Evolutionary conservation across 345 rosid genomes (phyloP).

Genomic region (Arabidopsis thaliana): DNA sequence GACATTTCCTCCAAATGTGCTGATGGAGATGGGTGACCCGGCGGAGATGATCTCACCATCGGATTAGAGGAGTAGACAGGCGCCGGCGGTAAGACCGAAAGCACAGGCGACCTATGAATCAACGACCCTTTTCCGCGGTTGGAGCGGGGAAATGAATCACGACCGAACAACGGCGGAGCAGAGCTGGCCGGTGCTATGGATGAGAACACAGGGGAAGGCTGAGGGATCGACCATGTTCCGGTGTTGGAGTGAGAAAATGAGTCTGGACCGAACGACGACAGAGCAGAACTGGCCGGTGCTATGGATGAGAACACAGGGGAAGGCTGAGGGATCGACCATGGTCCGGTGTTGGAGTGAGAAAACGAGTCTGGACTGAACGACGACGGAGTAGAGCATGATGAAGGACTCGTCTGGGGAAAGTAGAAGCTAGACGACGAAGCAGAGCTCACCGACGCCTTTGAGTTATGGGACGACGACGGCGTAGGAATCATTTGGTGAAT

Average conservation of each 20-base stretch:
- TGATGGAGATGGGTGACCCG: constrained; percentile 34
- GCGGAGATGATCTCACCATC: constrained; percentile 57
- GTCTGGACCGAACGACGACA: background rate
- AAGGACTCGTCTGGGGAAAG: too few relatives aligned
- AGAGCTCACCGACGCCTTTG: too few relatives aligned
- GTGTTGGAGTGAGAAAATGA: too few relatives aligned
- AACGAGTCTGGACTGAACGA: background rate
- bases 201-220: background rate
- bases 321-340: background rate
- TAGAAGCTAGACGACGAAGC: too few relatives aligned
- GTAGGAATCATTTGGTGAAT: background rate
- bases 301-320: background rate
- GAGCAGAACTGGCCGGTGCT: background rate
- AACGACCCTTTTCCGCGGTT: too few relatives aligned
- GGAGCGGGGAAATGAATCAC: too few relatives aligned
- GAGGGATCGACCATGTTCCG: background rate
- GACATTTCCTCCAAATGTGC: constrained; percentile 29
- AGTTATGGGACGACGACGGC: background rate
- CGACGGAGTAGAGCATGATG: background rate
- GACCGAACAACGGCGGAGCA: background rate
- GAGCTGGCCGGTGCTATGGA: background rate
- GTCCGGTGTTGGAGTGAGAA: background rate
- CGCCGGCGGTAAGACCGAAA: background rate
- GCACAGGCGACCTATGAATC: too few relatives aligned
- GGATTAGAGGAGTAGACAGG: constrained; percentile 39